phyloP scores from a whole-genome alignment of 257 asterid genomes.

The Solanum pimpinellifolium region DNA sequence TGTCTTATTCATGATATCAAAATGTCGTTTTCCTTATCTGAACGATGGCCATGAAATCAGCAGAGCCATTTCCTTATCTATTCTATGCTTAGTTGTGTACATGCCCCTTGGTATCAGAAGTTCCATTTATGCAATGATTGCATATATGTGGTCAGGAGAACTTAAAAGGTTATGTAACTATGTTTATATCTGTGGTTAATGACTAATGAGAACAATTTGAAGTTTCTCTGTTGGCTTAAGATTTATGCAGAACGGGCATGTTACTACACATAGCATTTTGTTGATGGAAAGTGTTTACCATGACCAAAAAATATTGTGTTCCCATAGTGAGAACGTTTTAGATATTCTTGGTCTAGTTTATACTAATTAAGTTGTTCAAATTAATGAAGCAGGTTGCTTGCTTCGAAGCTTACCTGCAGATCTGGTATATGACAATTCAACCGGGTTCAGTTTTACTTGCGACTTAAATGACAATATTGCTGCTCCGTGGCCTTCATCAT shows the following conservation, averaged over 20 bases:
- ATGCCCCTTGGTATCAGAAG: not conserved
- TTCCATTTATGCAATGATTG: not conserved
- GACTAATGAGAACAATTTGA: not conserved
- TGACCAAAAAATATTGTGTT: not conserved
- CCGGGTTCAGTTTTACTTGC: slow-evolving; percentile 88
- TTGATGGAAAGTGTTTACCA: not conserved
- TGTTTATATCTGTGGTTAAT: not conserved
- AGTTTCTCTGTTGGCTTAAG: not conserved
- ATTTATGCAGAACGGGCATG: not conserved
- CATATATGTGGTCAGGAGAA: not conserved
- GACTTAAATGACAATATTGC: slow-evolving; percentile 86
- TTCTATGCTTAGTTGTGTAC: not conserved
- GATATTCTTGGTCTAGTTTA: not conserved
- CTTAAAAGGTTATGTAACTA: not conserved
- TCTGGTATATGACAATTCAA: slow-evolving; percentile 67
- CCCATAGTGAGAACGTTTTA: not conserved
- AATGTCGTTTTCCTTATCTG: not conserved
- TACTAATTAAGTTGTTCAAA: not conserved
- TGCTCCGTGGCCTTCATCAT: slow-evolving; percentile 99
- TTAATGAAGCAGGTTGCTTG: slow-evolving; percentile 56
- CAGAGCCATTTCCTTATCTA: not conserved
- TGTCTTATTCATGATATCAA: not conserved
- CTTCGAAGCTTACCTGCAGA: slow-evolving; percentile 82
- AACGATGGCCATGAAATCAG: not conserved
- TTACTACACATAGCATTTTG: not conserved